Conservation (phyloP, 768 basidiomycete genomes). For the Suillus tomentosus region DNA sequence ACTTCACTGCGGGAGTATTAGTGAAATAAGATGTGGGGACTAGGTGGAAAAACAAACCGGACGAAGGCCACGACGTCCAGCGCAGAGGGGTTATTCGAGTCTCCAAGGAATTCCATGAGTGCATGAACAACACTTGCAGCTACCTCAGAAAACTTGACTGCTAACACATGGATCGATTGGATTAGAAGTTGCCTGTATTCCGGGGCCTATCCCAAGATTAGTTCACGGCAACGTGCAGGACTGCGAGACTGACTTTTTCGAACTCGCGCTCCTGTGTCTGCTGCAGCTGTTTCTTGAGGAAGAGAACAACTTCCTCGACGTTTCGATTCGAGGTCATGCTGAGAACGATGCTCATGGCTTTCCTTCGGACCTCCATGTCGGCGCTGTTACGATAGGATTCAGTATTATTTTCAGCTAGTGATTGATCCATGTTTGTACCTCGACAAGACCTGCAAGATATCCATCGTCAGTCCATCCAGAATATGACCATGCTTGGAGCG, state of each 20-base stretch:
- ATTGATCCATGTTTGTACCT: slow-evolving; percentile 46
- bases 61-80: background rate
- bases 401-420: background rate
- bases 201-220: slow-evolving; percentile 38
- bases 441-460: slow-evolving; percentile 87
- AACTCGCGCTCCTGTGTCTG: slow-evolving; percentile 63
- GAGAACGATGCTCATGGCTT: slow-evolving; percentile 86
- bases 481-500: slow-evolving; percentile 86
- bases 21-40: background rate
- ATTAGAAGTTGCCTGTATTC: slow-evolving; percentile 73
- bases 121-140: slow-evolving; percentile 95
- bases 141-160: slow-evolving; percentile 95
- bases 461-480: slow-evolving; percentile 91
- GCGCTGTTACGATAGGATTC: slow-evolving; percentile 49
- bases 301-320: slow-evolving; percentile 93
- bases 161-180: slow-evolving; percentile 95
- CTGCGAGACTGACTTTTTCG: background rate
- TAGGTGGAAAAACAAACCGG: background rate
- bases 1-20: slow-evolving; percentile 63
- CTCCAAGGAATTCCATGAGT: slow-evolving; percentile 91
- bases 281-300: slow-evolving; percentile 97
- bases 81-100: slow-evolving; percentile 31
- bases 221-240: too few relatives aligned
- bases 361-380: slow-evolving; percentile 95
- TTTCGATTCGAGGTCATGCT: slow-evolving; percentile 94